phyloP scores from a whole-genome alignment of 73 alveolate species.

The Tetrahymena thermophila region DNA sequence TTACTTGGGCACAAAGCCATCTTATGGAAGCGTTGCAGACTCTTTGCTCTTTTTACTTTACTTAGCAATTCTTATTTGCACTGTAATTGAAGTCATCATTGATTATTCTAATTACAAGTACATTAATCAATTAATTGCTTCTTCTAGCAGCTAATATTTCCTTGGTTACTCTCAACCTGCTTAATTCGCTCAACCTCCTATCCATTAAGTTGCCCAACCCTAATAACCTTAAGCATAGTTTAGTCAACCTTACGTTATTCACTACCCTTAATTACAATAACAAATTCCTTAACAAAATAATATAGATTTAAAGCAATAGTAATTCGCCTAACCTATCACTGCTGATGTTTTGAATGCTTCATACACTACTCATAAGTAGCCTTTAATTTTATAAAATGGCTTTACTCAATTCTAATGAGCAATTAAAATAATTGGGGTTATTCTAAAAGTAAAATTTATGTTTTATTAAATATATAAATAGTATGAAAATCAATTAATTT shows the following conservation, averaged over 20 bases:
- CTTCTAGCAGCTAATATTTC: not conserved
- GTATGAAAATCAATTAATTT: not conserved
- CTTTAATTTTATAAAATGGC: not conserved
- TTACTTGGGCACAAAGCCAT: not conserved
- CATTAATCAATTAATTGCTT: not conserved
- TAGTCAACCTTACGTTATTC: not conserved
- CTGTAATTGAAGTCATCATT: not conserved
- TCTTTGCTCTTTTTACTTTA: not conserved
- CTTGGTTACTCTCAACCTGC: not conserved
- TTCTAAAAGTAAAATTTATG: too few species aligned
- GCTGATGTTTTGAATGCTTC: not conserved
- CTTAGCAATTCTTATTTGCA: not conserved
- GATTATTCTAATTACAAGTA: not conserved
- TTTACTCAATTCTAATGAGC: not conserved
- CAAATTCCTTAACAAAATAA: not conserved
- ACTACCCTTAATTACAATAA: not conserved
- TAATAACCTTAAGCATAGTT: not conserved
- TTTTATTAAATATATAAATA: too few species aligned
- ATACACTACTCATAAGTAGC: not conserved
- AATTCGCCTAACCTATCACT: not conserved
- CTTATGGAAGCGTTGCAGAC: not conserved
- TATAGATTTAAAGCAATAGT: not conserved
- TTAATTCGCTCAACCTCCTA: not conserved
- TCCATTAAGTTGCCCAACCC: not conserved
- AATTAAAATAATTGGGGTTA: not conserved